Evolutionary conservation across 352 stramenopile species (phyloP), one percentile per base, ranked within the genome.

Genomic region (Globisporangium recalcitrans): DNA sequence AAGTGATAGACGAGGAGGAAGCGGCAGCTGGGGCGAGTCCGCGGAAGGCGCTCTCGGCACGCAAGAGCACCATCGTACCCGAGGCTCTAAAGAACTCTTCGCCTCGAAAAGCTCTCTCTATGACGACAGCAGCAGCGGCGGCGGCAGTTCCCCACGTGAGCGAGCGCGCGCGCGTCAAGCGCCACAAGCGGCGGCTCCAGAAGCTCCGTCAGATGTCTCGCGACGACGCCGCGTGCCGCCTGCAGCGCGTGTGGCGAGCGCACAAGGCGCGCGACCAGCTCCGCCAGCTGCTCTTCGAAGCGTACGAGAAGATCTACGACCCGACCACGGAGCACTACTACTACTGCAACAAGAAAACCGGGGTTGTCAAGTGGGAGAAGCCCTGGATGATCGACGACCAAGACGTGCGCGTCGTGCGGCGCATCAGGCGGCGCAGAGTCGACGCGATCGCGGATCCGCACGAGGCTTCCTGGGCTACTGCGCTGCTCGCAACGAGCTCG

Each of bases 221-320:
- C 0, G 69, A 88, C 22, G 72, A 85, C 58, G 81, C 82, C 3
- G 84, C 82, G 11, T 68, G 70, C 10, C 70, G 69, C 38, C 64
- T 93, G 14, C 84, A 93, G 52, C 64, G 76, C 22, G 66, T 72
- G 55, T 88, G 81, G 75, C 62, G 80, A 14, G 65, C 64, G 1
- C 71, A 52, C 19, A 60, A 71, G 1, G 82, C 79, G 0, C 78
- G 75, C 4, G 53, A 64, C 1, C 62, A 86, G 42, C 58, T 90
- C 9, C 69, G 67, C 1, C 36, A 63, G 36, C 58, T 81, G 36
- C 64, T 90, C 16, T 64, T 78, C 13, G 75, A 78, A 21, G 73
- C 74, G 8, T 91, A 90, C 61, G 84, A 91, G 70, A 85, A 88
- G 54, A 81, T 93, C 27, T 91, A 75, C 31, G 85, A 93, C 56